Base-by-base conservation (phyloP, 306 rosid genomes). In the Pyrus communis region DNA sequence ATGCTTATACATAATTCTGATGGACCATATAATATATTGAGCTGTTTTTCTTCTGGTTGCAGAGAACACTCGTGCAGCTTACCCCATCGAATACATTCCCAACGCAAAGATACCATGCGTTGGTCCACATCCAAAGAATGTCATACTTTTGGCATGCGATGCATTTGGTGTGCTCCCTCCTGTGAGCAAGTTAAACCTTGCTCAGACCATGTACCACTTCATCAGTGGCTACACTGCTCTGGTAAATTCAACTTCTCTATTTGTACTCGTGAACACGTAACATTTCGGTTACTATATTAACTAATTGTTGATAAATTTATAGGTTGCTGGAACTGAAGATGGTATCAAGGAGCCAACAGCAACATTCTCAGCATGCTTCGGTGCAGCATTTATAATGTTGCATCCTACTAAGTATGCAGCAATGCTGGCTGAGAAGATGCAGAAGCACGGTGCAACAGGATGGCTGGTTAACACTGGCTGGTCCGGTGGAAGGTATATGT, bases 381-480 rank as follows among this genome's bases (percentile, higher is more conserved):
- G 97, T 30, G 98, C 98, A 27, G 97, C 97, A 69, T 91, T 93
- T 76, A 88, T 93, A 57, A 93, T 91, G 98, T 43, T 93, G 73
- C 98, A 93, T 81, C 98, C 97, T 2, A 93, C 97, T 15, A 91
- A 83, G 70, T 93, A 93, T 81, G 98, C 98, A 3, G 97, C 98
- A 75, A 93, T 93, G 98, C 88, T 93, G 30, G 96, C 97, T 10
- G 92, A 93, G 67, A 93, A 91, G 86, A 93, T 93, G 98, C 76
- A 84, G 79, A 70, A 78, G 30, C 93, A 93, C 66, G 97, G 98
- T 33, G 93, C 98, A 14, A 91, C 96, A 0, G 98, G 91, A 5
- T 93, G 98, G 98, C 91, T 93, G 7, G 98, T 93, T 23, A 91
- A 93, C 89, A 93, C 98, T n/a, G 98, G 96, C 76, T 93, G 97